Evolutionary conservation across 257 asterid genomes (phyloP), one percentile per base, ranked within the genome.

Genomic region (Fraxinus cuspidata): DNA sequence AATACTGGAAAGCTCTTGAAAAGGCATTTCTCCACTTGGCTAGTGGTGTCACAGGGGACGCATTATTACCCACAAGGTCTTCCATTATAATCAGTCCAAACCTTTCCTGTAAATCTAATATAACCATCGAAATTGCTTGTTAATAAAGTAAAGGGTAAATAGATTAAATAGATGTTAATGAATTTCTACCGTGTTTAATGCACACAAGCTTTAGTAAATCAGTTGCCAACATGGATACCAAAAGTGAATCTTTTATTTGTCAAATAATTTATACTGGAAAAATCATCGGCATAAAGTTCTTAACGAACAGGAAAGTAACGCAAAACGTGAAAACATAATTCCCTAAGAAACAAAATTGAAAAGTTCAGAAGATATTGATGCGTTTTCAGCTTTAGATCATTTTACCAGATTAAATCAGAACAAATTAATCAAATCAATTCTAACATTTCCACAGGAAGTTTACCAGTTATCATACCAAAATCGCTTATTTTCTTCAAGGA

Each of bases 1-100:
- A 86, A 83, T 79, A 72, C 68, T 78, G 89, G 77, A 88, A 90
- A n/a, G 38, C 76, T 84, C 78, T 87, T 2, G 88, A 83, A 37
- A 85, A 80, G 3, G 89, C 90, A 18, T 81, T 81, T 63, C 87
- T 86, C 93, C 89, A 87, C 77, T 88, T 87, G 18, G 90, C 77
- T 31, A 88, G 77, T 21, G 85, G 86, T 73, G 87, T 79, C 67
- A 69, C 80, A 23, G 81, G 81, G 64, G 85, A 38, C 5, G 66
- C 74, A 71, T 49, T 85, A 53, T 81, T 85, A 73, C 23, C 83
- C 70, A 71, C 81, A 73, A 32, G 79, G 12, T 81, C 93, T 79
- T 87, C 90, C 92, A 88, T 88, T 74, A 37, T 23, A 47, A 47
- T 28, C 77, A 70, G 51, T 5, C 8, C 42, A 51, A 21, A 60